Percentiles rank a stretch among this genome's conserved stretches.
These are phyloP conservation scores for Ophiostoma angusticollis DNA, from an alignment of 2,329 filamentous ascomycete species.

Conservation along the genomic window DNA sequence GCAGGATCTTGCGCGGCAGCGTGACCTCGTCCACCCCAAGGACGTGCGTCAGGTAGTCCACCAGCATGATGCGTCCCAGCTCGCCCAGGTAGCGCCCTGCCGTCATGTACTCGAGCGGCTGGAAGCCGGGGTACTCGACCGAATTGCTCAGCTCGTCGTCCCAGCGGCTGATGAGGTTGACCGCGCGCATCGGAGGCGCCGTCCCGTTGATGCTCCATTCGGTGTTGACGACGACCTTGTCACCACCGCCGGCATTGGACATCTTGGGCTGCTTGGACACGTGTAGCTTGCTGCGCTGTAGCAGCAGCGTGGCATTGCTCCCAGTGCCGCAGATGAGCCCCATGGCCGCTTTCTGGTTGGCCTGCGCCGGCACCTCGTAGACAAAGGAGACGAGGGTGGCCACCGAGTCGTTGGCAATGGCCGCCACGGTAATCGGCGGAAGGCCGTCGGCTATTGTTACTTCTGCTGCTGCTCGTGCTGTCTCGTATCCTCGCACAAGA, in stretches of 20 bases:
- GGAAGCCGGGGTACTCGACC: slow-evolving; percentile 61
- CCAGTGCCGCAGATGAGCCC: slow-evolving; percentile 72
- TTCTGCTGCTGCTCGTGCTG: slow-evolving; percentile 22
- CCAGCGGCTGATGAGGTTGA: slow-evolving; percentile 56
- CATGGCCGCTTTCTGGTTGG: slow-evolving; percentile 57
- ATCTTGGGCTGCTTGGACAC: slow-evolving; percentile 44
- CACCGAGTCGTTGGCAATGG: slow-evolving; percentile 72
- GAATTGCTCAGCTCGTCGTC: slow-evolving; percentile 53
- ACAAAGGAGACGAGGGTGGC: slow-evolving; percentile 67
- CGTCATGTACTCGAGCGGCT: slow-evolving; percentile 77
- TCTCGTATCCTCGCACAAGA: slow-evolving; percentile 45
- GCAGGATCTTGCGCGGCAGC: slow-evolving; percentile 42
- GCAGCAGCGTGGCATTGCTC: slow-evolving; percentile 66
- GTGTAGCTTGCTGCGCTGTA: slow-evolving; percentile 49
- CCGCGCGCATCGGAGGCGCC: slow-evolving; percentile 49
- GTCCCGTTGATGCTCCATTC: slow-evolving; percentile 75
- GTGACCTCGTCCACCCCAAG: slow-evolving; percentile 27
- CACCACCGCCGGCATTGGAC: slow-evolving; percentile 30
- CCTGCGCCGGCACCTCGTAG: slow-evolving; percentile 51
- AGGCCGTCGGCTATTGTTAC: slow-evolving; percentile 24
- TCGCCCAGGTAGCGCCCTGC: slow-evolving; percentile 67
- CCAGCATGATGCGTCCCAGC: slow-evolving; percentile 56
- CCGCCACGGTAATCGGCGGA: slow-evolving; percentile 56
- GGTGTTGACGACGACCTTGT: slow-evolving; percentile 67
- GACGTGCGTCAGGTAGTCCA: slow-evolving; percentile 45